Evolutionary conservation across 2,329 filamentous ascomycete genomes (phyloP).

Genomic region (Verruconis gallopava): DNA sequence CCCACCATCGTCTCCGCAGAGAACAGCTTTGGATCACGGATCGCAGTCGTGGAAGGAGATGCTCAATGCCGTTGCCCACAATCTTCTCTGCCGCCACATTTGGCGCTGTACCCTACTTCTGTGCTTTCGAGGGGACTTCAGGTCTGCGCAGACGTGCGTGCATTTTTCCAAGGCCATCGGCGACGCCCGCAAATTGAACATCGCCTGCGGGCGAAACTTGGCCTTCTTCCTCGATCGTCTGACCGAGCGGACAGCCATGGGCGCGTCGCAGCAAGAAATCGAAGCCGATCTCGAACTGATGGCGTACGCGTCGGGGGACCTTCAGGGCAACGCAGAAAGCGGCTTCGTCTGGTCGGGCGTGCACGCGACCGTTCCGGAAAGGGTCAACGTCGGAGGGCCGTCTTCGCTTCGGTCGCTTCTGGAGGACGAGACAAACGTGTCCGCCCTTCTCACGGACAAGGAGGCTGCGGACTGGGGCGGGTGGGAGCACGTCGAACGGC

Average conservation of each 20-base stretch:
- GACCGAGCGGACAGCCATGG: slow-evolving; percentile 36
- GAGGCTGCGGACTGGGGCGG: slow-evolving; percentile 61
- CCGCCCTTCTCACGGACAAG: slow-evolving; percentile 40
- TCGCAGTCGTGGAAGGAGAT: slow-evolving; percentile 37
- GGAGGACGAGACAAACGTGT: slow-evolving; percentile 13
- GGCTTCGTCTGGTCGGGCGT: slow-evolving; percentile 69
- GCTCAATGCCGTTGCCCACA: slow-evolving; percentile 55
- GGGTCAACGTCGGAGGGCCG: not conserved
- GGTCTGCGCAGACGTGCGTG: slow-evolving; percentile 59
- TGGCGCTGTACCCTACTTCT: slow-evolving; percentile 79
- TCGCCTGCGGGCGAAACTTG: slow-evolving; percentile 68
- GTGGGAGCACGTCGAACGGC: slow-evolving; percentile 61
- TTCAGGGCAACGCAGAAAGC: slow-evolving; percentile 64
- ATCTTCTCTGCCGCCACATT: slow-evolving; percentile 67
- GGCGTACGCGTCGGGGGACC: slow-evolving; percentile 72
- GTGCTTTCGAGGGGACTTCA: slow-evolving; percentile 59
- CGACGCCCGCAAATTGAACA: slow-evolving; percentile 56
- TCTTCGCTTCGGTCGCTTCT: slow-evolving; percentile 27
- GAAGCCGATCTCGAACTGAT: slow-evolving; percentile 76
- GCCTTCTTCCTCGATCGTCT: slow-evolving; percentile 66
- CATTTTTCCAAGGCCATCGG: slow-evolving; percentile 59
- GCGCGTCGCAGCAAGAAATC: slow-evolving; percentile 25
- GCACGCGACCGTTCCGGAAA: slow-evolving; percentile 13
- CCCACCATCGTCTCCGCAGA: slow-evolving; percentile 18
- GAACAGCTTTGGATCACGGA: not conserved